Conservation (phyloP, 305 asterid species). For the Plantago coronopus region DNA sequence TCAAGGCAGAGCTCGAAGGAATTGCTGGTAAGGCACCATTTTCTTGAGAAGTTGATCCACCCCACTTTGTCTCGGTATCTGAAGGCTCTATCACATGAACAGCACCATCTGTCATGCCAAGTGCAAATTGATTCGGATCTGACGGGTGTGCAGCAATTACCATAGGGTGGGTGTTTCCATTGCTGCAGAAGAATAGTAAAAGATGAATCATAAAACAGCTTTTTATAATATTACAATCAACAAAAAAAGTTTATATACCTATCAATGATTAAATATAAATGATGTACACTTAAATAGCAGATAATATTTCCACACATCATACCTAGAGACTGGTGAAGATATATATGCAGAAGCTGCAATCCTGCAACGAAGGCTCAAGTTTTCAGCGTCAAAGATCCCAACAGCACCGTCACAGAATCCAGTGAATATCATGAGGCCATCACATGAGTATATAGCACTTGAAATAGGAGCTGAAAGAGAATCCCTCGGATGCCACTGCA, state of each 20-base stretch:
- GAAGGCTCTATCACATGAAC: conserved; percentile 87
- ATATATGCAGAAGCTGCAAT: conserved; percentile 75
- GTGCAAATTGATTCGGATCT: conserved; percentile 77
- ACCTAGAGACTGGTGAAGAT: conserved; percentile 64
- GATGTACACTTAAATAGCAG: no score
- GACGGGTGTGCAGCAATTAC: conserved; percentile 90
- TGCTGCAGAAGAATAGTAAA: conserved; percentile 30
- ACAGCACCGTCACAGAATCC: conserved; percentile 89
- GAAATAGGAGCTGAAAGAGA: conserved; percentile 73
- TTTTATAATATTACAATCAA: no score
- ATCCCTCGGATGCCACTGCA: conserved; percentile 91
- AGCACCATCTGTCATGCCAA: conserved; percentile 87
- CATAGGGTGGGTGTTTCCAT: conserved; percentile 44
- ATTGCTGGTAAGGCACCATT: conserved; percentile 57
- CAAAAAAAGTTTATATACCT: no score
- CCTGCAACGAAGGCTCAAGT: conserved; percentile 68
- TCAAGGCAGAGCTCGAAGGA: conserved; percentile 80
- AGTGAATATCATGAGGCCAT: conserved; percentile 57
- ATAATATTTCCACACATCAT: conserved; percentile 15
- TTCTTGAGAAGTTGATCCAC: conserved; percentile 61
- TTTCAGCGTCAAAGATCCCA: conserved; percentile 74
- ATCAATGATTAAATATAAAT: no score
- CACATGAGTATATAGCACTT: conserved; percentile 82
- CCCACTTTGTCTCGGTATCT: conserved; percentile 80
- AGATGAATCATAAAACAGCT: background rate